Percentiles rank a stretch among this genome's conserved stretches.
These are phyloP conservation scores for Zelopaecilomyces penicillatus DNA, from an alignment of 2,329 filamentous ascomycete genomes.

Conservation along the genomic window DNA sequence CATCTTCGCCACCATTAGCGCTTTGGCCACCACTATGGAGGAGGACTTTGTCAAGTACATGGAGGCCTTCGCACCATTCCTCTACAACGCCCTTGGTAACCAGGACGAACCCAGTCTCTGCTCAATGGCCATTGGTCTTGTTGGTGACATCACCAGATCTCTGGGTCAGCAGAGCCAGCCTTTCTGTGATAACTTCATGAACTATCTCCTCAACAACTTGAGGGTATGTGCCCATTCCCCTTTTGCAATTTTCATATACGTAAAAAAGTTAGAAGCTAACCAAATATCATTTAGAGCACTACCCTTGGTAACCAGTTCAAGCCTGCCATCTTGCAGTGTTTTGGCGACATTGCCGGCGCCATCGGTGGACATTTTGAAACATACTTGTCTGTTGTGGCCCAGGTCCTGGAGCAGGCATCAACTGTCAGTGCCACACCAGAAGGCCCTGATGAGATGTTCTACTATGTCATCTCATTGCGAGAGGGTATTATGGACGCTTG, in stretches of 20 bases:
- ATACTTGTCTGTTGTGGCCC: constrained; percentile 84
- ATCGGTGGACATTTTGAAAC: constrained; percentile 89
- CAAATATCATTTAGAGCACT: constrained; percentile 49
- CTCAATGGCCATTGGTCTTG: constrained; percentile 93
- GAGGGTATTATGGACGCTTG: constrained; percentile 99
- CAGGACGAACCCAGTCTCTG: constrained; percentile 91
- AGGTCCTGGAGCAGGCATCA: constrained; percentile 88
- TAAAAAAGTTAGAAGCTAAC: background rate
- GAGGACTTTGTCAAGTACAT: constrained; percentile 96
- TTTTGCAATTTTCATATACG: background rate
- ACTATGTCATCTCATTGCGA: constrained; percentile 88
- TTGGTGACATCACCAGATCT: constrained; percentile 91
- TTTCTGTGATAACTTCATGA: constrained; percentile 97
- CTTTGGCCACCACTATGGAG: constrained; percentile 84
- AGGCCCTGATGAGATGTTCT: constrained; percentile 87
- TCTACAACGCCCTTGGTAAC: constrained; percentile 90
- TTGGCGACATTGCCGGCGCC: constrained; percentile 92
- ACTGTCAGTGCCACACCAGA: constrained; percentile 71
- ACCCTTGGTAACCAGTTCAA: constrained; percentile 94
- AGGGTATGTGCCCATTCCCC: constrained; percentile 46
- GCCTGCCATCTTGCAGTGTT: constrained; percentile 94
- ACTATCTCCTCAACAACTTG: constrained; percentile 87
- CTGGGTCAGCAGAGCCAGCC: constrained; percentile 85
- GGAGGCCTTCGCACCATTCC: constrained; percentile 85
- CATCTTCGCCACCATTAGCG: constrained; percentile 83